Percentiles rank a stretch among this genome's conserved stretches.
These are phyloP conservation scores for Lantana camara DNA, from an alignment of 257 asterid species.

Conservation along the genomic window DNA sequence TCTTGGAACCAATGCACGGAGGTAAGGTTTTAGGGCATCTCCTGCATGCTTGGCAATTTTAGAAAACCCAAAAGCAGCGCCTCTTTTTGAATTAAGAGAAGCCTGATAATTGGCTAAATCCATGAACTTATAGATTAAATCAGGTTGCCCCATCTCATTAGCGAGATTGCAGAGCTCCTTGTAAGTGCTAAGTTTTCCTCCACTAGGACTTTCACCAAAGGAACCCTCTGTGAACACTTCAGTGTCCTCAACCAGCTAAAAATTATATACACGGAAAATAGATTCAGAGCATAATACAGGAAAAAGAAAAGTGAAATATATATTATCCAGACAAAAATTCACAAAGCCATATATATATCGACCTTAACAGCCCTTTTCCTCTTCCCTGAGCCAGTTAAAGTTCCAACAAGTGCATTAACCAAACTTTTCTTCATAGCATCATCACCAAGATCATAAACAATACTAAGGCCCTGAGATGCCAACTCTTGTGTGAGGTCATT, in stretches of 20 bases:
- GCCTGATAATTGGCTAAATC: slow-evolving; percentile 96
- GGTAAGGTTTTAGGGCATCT: slow-evolving; percentile 89
- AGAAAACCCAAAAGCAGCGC: slow-evolving; percentile 99
- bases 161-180: slow-evolving; percentile 97
- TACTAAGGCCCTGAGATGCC: slow-evolving; percentile 99
- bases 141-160: slow-evolving; percentile 99
- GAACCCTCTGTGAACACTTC: slow-evolving; percentile 94
- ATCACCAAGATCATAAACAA: slow-evolving; percentile 96
- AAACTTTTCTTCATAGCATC: slow-evolving; percentile 81
- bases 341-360: slow-evolving; percentile 28
- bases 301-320: slow-evolving; percentile 24
- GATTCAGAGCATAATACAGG: slow-evolving; percentile 11
- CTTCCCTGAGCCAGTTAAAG: slow-evolving; percentile 98
- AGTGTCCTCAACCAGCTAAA: slow-evolving; percentile 85
- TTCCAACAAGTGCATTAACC: slow-evolving; percentile 95
- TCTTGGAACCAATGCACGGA: slow-evolving; percentile 82
- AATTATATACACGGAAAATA: slow-evolving; percentile 27
- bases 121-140: slow-evolving; percentile 94
- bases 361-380: slow-evolving; percentile 97
- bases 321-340: slow-evolving; percentile 20
- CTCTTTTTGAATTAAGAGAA: slow-evolving; percentile 93
- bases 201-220: slow-evolving; percentile 92
- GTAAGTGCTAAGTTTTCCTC: slow-evolving; percentile 95
- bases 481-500: slow-evolving; percentile 94
- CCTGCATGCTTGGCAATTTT: slow-evolving; percentile 99